Conservation (phyloP, 2,329 filamentous ascomycete species). For the Pyrenochaeta sp. region DNA sequence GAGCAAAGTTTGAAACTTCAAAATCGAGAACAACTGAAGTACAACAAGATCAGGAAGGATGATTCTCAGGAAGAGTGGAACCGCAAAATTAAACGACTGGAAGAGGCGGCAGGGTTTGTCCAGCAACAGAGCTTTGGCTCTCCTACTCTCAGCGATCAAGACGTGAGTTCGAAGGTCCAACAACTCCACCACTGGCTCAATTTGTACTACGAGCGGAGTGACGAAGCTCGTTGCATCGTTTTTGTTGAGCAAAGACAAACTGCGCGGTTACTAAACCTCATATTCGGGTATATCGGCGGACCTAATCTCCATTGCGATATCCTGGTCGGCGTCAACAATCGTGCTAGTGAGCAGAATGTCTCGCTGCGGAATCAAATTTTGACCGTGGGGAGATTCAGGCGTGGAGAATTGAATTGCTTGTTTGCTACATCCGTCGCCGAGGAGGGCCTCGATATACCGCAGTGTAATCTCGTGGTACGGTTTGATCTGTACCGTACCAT, state of each 20-base stretch:
- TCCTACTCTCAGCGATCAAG: constrained; percentile 46
- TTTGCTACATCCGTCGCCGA: constrained; percentile 73
- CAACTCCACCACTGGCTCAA: constrained; percentile 68
- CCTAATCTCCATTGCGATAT: constrained; percentile 67
- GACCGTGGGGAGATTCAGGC: constrained; percentile 71
- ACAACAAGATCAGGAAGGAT: constrained; percentile 36
- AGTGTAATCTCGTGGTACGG: constrained; percentile 72
- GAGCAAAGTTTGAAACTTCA: constrained; percentile 69
- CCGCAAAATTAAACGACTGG: constrained; percentile 64
- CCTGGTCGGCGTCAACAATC: constrained; percentile 68
- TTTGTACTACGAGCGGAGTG: constrained; percentile 67
- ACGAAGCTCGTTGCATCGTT: constrained; percentile 77
- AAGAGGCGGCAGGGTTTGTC: constrained; percentile 66
- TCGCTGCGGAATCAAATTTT: constrained; percentile 78
- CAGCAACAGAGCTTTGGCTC: constrained; percentile 59
- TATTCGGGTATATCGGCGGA: constrained; percentile 69
- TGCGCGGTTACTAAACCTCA: constrained; percentile 73
- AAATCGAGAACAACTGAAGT: constrained; percentile 59
- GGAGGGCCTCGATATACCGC: constrained; percentile 71
- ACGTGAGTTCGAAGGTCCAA: constrained; percentile 77
- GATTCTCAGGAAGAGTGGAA: constrained; percentile 56
- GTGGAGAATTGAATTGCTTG: constrained; percentile 66
- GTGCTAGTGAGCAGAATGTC: constrained; percentile 66
- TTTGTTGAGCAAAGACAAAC: constrained; percentile 85
- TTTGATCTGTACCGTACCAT: constrained; percentile 91